phyloP scores from a whole-genome alignment of 495 filamentous ascomycete genomes.

The Penicillium maclennaniae region DNA sequence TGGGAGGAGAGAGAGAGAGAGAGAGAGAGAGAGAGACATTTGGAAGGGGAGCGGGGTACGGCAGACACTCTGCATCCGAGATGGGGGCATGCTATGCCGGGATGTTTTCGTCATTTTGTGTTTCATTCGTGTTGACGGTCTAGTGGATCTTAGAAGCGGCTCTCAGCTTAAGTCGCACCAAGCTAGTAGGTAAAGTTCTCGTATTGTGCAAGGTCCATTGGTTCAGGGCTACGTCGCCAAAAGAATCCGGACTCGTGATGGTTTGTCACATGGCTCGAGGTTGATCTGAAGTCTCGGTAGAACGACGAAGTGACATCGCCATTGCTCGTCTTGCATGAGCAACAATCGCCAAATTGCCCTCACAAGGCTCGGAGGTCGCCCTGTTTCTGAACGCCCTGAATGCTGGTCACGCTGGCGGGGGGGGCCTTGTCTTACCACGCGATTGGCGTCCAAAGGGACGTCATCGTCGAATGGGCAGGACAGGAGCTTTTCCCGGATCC shows the following conservation, averaged over 20 bases:
- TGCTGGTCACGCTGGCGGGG: slow-evolving; percentile 1
- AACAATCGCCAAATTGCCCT: not conserved
- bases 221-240: not conserved
- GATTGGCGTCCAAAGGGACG: not conserved
- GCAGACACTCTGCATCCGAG: slow-evolving; percentile 14
- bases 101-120: not conserved
- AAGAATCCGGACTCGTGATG: not conserved
- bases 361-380: slow-evolving; percentile 4
- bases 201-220: not conserved
- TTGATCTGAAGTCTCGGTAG: not conserved
- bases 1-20: no score
- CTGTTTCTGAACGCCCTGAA: not conserved
- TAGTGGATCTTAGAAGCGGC: not conserved
- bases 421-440: slow-evolving; percentile 23
- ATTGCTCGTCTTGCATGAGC: slow-evolving; percentile 10
- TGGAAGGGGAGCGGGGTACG: not conserved
- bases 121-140: not conserved
- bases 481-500: slow-evolving; percentile 18
- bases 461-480: slow-evolving; percentile 6
- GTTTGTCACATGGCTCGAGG: not conserved
- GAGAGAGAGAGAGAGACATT: no score
- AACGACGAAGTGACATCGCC: not conserved
- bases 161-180: not conserved
- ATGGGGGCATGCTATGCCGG: not conserved
- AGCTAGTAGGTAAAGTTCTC: not conserved